Evolutionary conservation across 2,329 filamentous ascomycete genomes (phyloP).

Genomic region (Arthroderma uncinatum): DNA sequence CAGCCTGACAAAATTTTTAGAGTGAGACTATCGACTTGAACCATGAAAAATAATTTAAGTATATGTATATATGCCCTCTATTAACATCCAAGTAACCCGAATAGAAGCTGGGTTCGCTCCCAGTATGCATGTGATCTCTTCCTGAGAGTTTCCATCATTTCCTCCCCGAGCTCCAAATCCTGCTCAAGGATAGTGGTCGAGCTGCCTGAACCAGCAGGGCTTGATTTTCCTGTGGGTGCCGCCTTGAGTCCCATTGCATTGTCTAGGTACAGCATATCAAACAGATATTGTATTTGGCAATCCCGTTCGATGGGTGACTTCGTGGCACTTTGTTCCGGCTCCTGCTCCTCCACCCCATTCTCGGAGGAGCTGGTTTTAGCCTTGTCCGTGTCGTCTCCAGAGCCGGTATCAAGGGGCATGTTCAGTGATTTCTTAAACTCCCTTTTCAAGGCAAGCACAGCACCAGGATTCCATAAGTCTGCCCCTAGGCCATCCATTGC

Average conservation of each 20-base stretch:
- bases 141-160: constrained; percentile 3
- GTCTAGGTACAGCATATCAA: constrained; percentile 28
- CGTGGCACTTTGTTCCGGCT: neutral
- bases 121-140: constrained; percentile 53
- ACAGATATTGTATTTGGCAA: constrained; percentile 29
- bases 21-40: too few relatives aligned
- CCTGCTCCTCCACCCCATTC: constrained; percentile 1
- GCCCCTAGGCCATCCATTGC: constrained; percentile 60
- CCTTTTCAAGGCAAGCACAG: constrained; percentile 53
- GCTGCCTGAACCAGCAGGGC: neutral
- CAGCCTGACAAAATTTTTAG: too few relatives aligned
- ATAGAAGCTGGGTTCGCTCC: constrained; percentile 69
- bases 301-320: constrained; percentile 16
- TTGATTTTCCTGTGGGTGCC: neutral
- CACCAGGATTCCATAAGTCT: constrained; percentile 69
- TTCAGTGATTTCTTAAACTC: constrained; percentile 42
- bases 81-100: constrained; percentile 53
- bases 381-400: neutral
- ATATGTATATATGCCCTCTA: neutral
- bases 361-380: neutral
- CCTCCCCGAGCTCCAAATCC: neutral
- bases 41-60: too few relatives aligned
- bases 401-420: constrained; percentile 9
- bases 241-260: constrained; percentile 30
- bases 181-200: neutral